Base-by-base conservation (phyloP, 176 grass and related monocot genomes). In the Microstegium vimineum region DNA sequence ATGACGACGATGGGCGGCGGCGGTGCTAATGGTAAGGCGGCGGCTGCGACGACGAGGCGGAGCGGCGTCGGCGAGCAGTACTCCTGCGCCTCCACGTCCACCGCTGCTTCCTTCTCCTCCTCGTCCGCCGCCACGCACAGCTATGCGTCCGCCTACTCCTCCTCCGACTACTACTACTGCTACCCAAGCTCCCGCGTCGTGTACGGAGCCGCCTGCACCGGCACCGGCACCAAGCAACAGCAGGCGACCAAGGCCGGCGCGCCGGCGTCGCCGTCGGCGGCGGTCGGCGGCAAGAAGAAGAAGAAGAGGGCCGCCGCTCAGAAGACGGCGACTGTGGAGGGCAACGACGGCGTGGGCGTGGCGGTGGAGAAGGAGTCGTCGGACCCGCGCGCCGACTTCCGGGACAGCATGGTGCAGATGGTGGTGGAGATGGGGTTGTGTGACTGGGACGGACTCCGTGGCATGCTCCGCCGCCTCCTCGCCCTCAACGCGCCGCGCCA, bases 321-420 rank as follows among this genome's bases (percentile, higher is more conserved):
- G 63, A 62, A 8, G 10, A 26, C 14, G 68, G n/a, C 3, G 54
- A 9, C 3, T 22, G 65, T 1, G 34, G n/a, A n/a, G n/a, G 71
- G 2, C 15, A 57, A 13, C 25, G 65, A 31, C 63, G 79, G 32
- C 37, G 78, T 91, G 12, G 91, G 96, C 60, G 90, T 98, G 85
- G 93, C 93, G 52, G 96, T 98, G 85, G 96, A 95, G 90, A 98
- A 98, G 83, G 93, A 98, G 85, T 95, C 96, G 47, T 90, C 87
- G 45, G 92, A 98, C 72, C 96, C 93, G 10, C 92, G 90, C 36
- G 52, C 84, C 0, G 96, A 95, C 75, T 98, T 98, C 91, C 75
- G 87, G 8, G 96, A 98, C 43, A 95, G 93, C 60, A 98, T 98
- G 96, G 68, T 88, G 66, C 96, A 93, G 82, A 98, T 98, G 93